Base-by-base conservation (phyloP, 106 monocot species). In the Dioscorea dumetorum region DNA sequence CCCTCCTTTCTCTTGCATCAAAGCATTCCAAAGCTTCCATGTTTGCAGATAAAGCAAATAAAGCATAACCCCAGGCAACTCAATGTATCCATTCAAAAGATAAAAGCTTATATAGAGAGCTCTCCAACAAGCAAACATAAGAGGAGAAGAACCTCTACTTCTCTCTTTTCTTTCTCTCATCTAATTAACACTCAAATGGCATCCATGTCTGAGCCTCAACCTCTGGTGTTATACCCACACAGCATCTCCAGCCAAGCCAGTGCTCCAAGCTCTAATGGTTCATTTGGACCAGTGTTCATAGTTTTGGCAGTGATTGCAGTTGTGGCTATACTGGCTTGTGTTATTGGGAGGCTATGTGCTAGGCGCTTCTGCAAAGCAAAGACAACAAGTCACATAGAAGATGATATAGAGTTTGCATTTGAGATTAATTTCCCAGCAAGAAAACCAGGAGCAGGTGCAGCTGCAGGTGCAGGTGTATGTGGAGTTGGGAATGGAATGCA, bases 251-350 rank as follows among this genome's bases (percentile, higher is more conserved):
- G 57, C 6, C 17, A 48, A 18, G 61, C 71, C 48, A 52, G 24
- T 15, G 21, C 70, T 24, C 8, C 56, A 12, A n/a, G 48, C 64
- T 51, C 75, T 19, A 66, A 60, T 57, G 81, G 77, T 35, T 81
- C 85, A 0, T 77, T 81, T 28, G 80, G 85, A 0, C 85, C 77
- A 41, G 77, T 78, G 8, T 74, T 85, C 51, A 24, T 57, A 17
- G 81, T 74, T 14, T 70, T 77, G 19, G 70, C 77, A 0, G 60
- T 78, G 58, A 81, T 85, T 19, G 56, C 74, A 4, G 48, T 85
- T 16, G 74, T 85, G 12, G 77, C 80, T 16, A 6, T 67, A 49
- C 15, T 81, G 34, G 77, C 81, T 0, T 77, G 77, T 49, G 48
- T 81, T 20, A 50, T 80, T 61, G 77, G 84, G 9, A 63, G 80